Conservation (phyloP, 2,329 filamentous ascomycete genomes). For the Parascedosporium putredinis region DNA sequence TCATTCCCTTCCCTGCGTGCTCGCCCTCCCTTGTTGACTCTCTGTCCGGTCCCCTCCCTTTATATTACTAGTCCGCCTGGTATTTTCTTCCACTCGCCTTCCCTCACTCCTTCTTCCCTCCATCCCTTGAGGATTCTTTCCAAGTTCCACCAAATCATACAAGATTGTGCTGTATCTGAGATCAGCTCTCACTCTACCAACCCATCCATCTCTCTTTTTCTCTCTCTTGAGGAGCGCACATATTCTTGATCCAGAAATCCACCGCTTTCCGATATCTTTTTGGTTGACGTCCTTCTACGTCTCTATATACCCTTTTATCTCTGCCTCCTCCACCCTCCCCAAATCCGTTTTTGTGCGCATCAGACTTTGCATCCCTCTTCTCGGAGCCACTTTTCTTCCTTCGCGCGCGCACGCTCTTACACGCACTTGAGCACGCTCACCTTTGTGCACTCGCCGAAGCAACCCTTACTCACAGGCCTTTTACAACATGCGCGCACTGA, state of each 20-base stretch:
- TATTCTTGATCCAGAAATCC: not conserved
- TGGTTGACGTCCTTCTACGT: no score
- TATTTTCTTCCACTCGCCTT: not conserved
- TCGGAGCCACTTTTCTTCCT: not conserved
- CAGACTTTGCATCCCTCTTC: not conserved
- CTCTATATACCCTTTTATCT: not conserved
- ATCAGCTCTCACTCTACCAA: no score
- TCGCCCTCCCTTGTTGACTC: not conserved
- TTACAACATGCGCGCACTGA: slow-evolving; percentile 7
- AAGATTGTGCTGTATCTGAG: no score
- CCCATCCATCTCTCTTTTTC: no score
- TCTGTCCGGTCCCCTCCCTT: not conserved
- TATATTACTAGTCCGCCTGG: slow-evolving; percentile 3
- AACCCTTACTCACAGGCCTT: not conserved
- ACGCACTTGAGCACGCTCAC: not conserved
- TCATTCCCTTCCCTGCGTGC: not conserved
- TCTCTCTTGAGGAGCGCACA: no score
- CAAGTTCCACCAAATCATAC: not conserved
- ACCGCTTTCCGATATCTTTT: not conserved
- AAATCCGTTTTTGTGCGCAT: not conserved
- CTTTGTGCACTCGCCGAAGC: no score
- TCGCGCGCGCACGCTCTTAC: not conserved
- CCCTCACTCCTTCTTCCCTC: not conserved
- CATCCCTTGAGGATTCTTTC: not conserved
- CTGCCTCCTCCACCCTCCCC: not conserved